Conservation (phyloP, 345 rosid species). For the Eucalyptus camaldulensis region DNA sequence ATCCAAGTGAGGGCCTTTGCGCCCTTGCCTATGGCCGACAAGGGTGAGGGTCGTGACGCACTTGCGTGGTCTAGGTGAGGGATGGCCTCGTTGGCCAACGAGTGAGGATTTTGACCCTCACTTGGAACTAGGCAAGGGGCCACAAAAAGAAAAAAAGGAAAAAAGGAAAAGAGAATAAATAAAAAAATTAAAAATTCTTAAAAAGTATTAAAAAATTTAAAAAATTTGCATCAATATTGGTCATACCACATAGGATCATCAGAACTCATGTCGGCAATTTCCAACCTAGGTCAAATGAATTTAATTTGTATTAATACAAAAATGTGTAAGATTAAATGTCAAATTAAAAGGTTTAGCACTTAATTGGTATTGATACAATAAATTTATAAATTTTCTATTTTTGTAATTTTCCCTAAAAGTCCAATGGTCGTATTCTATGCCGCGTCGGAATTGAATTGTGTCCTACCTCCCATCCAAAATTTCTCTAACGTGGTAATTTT, state of each 20-base stretch:
- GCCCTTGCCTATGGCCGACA: too few species aligned
- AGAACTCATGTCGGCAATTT: too few species aligned
- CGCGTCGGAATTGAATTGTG: background rate
- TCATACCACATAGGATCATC: fast-evolving
- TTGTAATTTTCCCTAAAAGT: too few species aligned
- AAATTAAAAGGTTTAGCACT: too few species aligned
- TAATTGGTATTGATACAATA: fast-evolving
- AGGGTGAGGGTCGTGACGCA: fast-evolving
- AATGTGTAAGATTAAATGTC: fast-evolving
- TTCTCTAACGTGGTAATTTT: background rate
- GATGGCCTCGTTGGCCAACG: fast-evolving
- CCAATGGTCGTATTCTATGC: background rate
- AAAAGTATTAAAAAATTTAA: too few species aligned
- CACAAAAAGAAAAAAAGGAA: too few species aligned
- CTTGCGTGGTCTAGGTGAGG: too few species aligned
- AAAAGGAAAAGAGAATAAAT: too few species aligned
- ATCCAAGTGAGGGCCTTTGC: fast-evolving
- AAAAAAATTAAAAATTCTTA: too few species aligned
- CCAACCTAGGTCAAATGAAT: too few species aligned
- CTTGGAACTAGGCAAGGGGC: fast-evolving
- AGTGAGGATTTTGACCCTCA: fast-evolving
- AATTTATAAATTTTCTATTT: too few species aligned
- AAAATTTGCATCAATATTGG: fast-evolving
- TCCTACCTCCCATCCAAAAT: background rate
- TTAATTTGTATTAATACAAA: fast-evolving